Evolutionary conservation across 169 alveolate genomes (phyloP), one percentile per base, ranked within the genome.

Genomic region (Babesia caballi): DNA sequence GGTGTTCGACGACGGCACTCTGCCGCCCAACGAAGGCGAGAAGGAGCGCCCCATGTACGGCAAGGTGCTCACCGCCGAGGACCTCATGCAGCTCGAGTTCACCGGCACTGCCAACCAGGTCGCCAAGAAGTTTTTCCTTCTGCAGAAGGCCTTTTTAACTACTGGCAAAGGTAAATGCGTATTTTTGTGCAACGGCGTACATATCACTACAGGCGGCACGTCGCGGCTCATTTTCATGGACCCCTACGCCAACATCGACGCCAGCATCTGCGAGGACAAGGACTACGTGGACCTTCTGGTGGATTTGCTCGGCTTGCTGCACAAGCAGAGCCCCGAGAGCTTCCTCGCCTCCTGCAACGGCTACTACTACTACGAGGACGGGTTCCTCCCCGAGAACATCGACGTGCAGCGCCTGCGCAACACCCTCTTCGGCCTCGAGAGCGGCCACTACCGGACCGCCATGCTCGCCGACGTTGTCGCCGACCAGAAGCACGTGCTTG

Each of bases 221-320:
- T 71, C 72, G 5, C 33, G 66, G 17, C 65, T 46, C 46, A 47
- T 51, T 8, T 71, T 71, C 78, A 51, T 54, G 61, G 63, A 60
- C 30, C 82, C 82, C 25, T 71, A 71, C 33, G 82, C 82, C 30
- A 71, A 58, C 52, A 60, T 71, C 32, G 82, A 71, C 42, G 63
- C 73, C n/a, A 49, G 47, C 59, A 59, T 60, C 14, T 63, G 73
- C 21, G 73, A 63, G 12, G 82, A 71, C 23, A 71, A 71, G 65
- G 82, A 71, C 15, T 21, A 33, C 51, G 25, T 53, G n/a, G 65
- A 33, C 32, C 42, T 8, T 25, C 33, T 71, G 21, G 28, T 23
- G 30, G 59, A 49, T 14, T 4, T 71, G 27, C 25, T 71, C n/a
- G 21, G 52, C 9, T 15, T 35, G 5, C 6, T 71, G 27, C 47